phyloP scores from a whole-genome alignment of 805 yeast genomes.

The Komagataella pseudopastoris region DNA sequence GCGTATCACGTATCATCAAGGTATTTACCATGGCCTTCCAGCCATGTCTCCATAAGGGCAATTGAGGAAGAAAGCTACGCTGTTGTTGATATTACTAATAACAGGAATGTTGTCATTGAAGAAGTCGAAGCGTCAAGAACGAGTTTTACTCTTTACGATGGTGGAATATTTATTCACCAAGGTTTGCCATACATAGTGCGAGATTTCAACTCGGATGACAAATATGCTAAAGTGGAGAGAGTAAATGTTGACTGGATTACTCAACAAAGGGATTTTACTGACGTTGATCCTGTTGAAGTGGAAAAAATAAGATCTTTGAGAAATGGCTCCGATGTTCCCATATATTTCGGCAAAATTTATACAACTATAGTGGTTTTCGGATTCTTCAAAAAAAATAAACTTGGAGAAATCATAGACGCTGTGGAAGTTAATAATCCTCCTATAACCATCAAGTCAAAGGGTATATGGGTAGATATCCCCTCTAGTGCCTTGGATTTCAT shows the following conservation, averaged over 20 bases:
- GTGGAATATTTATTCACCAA: conserved; percentile 89
- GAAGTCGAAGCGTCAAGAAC: conserved; percentile 83
- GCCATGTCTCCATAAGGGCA: conserved; percentile 66
- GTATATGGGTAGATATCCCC: conserved; percentile 89
- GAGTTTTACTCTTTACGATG: conserved; percentile 79
- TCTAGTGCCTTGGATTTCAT: conserved; percentile 44
- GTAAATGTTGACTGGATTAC: conserved; percentile 95
- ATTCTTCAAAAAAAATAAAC: conserved; percentile 72
- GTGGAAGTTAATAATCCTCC: conserved; percentile 91
- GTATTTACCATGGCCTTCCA: conserved; percentile 74
- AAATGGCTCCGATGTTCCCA: conserved; percentile 35
- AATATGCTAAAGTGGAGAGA: conserved; percentile 71
- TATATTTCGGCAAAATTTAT: conserved; percentile 62
- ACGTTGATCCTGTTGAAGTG: conserved; percentile 75
- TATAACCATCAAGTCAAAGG: conserved; percentile 50
- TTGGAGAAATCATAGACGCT: conserved; percentile 75
- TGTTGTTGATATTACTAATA: conserved; percentile 79
- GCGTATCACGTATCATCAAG: conserved; percentile 42
- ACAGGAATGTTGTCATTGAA: conserved; percentile 68
- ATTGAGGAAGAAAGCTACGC: conserved; percentile 75
- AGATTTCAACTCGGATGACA: conserved; percentile 70
- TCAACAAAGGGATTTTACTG: conserved; percentile 81
- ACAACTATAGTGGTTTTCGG: conserved; percentile 81
- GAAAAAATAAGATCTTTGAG: conserved; percentile 46
- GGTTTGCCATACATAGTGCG: conserved; percentile 81